Percentiles rank a stretch among this genome's conserved stretches.
These are phyloP conservation scores for Mrakia frigida DNA, from an alignment of 768 basidiomycete species.

Conservation along the genomic window DNA sequence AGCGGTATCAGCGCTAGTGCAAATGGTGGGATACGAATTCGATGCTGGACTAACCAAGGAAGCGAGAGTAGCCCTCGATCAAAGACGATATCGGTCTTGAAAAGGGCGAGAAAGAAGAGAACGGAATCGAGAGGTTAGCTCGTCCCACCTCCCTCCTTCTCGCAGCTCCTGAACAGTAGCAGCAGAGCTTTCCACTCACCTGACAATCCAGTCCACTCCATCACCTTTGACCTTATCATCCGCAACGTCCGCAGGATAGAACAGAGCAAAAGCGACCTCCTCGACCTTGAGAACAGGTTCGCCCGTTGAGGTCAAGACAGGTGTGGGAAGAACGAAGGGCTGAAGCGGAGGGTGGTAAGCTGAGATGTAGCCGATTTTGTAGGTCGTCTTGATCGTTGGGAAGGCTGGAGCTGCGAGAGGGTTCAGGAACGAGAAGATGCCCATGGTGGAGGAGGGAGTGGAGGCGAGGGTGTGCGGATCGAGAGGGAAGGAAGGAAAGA, in stretches of 20 bases:
- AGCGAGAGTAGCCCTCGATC: slow-evolving; percentile 54
- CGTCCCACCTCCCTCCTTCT: not conserved
- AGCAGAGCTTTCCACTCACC: slow-evolving; percentile 46
- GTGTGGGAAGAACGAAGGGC: slow-evolving; percentile 4
- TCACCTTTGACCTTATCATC: slow-evolving; percentile 45
- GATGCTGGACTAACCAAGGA: slow-evolving; percentile 48
- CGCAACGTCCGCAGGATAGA: slow-evolving; percentile 55
- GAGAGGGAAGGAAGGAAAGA: slow-evolving; percentile 1
- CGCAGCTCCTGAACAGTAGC: too few species aligned
- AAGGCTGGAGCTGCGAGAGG: slow-evolving; percentile 24
- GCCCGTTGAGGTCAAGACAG: slow-evolving; percentile 6
- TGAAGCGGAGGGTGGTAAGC: slow-evolving; percentile 6
- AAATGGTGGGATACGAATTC: slow-evolving; percentile 50
- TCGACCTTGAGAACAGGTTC: slow-evolving; percentile 54
- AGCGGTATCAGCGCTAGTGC: slow-evolving; percentile 54
- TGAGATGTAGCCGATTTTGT: slow-evolving; percentile 17
- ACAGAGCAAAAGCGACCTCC: slow-evolving; percentile 61
- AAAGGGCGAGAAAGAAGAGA: not conserved
- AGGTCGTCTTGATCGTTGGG: not conserved
- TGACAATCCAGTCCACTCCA: slow-evolving; percentile 53
- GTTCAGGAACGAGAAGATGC: slow-evolving; percentile 11
- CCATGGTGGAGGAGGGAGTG: not conserved
- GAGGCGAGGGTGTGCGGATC: not conserved
- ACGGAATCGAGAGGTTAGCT: not conserved
- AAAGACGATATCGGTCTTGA: slow-evolving; percentile 47